phyloP scores from a whole-genome alignment of 2,329 filamentous ascomycete species.

The Metarhizium robertsii region DNA sequence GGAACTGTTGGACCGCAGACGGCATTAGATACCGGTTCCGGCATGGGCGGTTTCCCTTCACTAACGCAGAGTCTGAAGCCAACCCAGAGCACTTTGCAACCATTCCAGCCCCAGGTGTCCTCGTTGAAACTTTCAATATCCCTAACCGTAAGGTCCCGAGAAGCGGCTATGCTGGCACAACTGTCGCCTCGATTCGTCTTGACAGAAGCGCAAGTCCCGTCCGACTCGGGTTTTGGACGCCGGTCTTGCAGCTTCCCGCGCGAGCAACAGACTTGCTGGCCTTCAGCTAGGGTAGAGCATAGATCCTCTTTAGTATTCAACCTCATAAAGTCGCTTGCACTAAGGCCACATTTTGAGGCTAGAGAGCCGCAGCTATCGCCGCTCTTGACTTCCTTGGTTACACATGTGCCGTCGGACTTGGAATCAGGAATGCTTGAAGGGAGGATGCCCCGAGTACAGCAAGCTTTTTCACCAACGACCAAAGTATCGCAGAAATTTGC shows the following conservation, averaged over 20 bases:
- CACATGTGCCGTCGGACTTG: no score
- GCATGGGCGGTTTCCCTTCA: constrained; percentile 23
- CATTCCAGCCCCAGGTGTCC: neutral
- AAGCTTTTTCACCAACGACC: no score
- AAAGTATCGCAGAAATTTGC: no score
- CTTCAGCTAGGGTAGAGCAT: neutral
- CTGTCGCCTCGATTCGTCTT: constrained; percentile 13
- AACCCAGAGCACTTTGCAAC: neutral
- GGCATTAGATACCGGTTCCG: constrained; percentile 17
- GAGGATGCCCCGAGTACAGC: no score
- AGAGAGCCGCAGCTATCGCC: neutral
- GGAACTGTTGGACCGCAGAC: constrained; percentile 25
- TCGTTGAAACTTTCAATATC: neutral
- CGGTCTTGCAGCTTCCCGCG: neutral
- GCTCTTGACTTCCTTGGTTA: no score
- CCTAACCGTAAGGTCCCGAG: neutral
- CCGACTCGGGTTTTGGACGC: constrained; percentile 15
- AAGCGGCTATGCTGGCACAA: constrained; percentile 17
- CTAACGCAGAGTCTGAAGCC: constrained; percentile 23
- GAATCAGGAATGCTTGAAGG: no score
- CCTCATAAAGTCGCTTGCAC: neutral
- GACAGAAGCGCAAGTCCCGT: constrained; percentile 21
- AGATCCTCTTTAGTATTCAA: neutral
- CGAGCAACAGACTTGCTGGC: neutral
- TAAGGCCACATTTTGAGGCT: neutral